Percentiles rank a stretch among this genome's conserved stretches.
phyloP scores from a whole-genome alignment of 768 basidiomycete species.

The Auricularia cornea region DNA sequence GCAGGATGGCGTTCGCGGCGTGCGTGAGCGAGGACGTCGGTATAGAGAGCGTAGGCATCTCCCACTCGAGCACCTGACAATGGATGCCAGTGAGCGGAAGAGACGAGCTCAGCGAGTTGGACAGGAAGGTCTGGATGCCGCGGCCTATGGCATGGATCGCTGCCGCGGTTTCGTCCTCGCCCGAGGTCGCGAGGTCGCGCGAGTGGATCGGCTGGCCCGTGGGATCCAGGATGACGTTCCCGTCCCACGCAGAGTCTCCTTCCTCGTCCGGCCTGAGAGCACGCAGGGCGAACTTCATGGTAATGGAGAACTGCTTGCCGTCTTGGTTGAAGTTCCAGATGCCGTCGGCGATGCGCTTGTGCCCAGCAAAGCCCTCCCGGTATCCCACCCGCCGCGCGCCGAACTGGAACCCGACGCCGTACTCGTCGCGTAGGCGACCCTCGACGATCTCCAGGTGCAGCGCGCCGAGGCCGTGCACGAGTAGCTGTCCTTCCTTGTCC shows the following conservation, averaged over 20 bases:
- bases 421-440: constrained; percentile 71
- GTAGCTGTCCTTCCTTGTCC: constrained; percentile 68
- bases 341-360: constrained; percentile 25
- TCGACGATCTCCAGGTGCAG: constrained; percentile 87
- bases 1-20: constrained; percentile 48
- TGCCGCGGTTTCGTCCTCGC: constrained; percentile 27
- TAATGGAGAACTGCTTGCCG: constrained; percentile 45
- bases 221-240: constrained; percentile 59
- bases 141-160: constrained; percentile 46
- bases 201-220: constrained; percentile 43
- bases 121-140: constrained; percentile 63
- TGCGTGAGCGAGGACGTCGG: constrained; percentile 58
- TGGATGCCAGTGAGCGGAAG: constrained; percentile 58
- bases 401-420: constrained; percentile 68
- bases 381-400: constrained; percentile 73
- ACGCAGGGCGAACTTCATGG: constrained; percentile 47
- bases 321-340: constrained; percentile 56
- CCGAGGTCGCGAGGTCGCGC: constrained; percentile 34
- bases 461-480: constrained; percentile 77
- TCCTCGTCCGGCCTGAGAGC: constrained; percentile 45
- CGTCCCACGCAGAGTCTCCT: constrained; percentile 67
- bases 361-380: constrained; percentile 45
- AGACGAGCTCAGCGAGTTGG: constrained; percentile 70
- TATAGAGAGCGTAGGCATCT: neutral
- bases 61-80: constrained; percentile 22